Evolutionary conservation across 176 grass and related monocot genomes (phyloP).

Genomic region (Calamus simplicifolius): DNA sequence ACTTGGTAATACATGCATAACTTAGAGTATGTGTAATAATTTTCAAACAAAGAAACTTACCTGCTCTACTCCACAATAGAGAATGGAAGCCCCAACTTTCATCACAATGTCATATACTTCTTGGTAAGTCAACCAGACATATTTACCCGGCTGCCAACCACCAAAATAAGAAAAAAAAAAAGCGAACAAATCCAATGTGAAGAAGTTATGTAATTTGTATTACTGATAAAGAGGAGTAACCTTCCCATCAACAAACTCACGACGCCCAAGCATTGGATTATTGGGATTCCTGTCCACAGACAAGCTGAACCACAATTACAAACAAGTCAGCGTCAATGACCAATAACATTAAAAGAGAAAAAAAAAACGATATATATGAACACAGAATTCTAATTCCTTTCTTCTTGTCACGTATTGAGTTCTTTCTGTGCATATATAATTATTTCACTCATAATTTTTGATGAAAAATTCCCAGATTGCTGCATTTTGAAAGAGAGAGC

Average conservation of each 20-base stretch:
- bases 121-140: conserved; percentile 63
- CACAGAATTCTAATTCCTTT: no score
- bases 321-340: neutral
- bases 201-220: neutral
- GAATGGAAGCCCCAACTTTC: conserved; percentile 60
- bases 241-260: conserved; percentile 53
- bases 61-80: conserved; percentile 52
- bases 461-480: no score
- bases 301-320: conserved; percentile 21
- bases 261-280: conserved; percentile 70
- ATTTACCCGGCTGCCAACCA: conserved; percentile 46
- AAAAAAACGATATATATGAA: no score
- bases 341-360: neutral
- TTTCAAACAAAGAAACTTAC: conserved; percentile 12
- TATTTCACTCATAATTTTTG: no score
- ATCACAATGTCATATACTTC: conserved; percentile 50
- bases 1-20: no score
- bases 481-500: no score
- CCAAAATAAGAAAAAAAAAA: neutral
- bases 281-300: conserved; percentile 64
- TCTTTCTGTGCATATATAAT: no score
- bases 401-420: no score
- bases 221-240: conserved; percentile 11
- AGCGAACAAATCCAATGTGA: neutral
- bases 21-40: no score